Evolutionary conservation across 345 rosid genomes (phyloP), one percentile per base, ranked within the genome.

Genomic region (Rubroshorea leprosula): DNA sequence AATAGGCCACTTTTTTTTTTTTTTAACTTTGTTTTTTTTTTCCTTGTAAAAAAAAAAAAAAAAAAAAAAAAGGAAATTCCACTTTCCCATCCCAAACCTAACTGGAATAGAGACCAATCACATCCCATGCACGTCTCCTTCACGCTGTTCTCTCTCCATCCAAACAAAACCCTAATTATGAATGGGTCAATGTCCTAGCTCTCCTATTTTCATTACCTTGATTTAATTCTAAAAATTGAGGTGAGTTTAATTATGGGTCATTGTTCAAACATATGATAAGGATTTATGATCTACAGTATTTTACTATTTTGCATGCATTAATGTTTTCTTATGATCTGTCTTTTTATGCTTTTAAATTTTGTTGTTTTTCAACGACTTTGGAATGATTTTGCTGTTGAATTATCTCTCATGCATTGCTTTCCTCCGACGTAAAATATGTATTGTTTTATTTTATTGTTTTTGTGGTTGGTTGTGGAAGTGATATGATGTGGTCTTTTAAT

Each of bases 321-420:
- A 35, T 2, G 7, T 35, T 35, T 68, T 61, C 63, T 38, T 50
- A 59, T 51, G 45, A 49, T 60, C 68, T 74, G 83, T 76, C 76
- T 60, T 60, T 58, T 55, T 57, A 54, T 79, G 72, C 64, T 67
- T 68, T 63, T 38, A n/a, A 35, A 35, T 58, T 69, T 71, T 71
- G 58, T 61, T 61, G 22, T 55, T 57, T 70, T 68, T 63, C 73
- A 63, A 70, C 80, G 49, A 64, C 60, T 73, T n/a, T 54, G 83
- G 77, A 73, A 80, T 80, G 78, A 75, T 83, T 79, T 79, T 75
- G 82, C 64, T 81, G 86, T 80, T 56, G 89, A 85, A 70, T 76
- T 65, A 69, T 74, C n/a, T 66, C 62, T 77, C 99, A 93, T 89
- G 97, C 99, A 89, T 85, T 83, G 88, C 89, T 82, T 83, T 83